Percentiles rank a stretch among this genome's conserved stretches.
These are phyloP conservation scores for Starmera amethionina DNA, from an alignment of 805 yeast genomes.

Conservation along the genomic window DNA sequence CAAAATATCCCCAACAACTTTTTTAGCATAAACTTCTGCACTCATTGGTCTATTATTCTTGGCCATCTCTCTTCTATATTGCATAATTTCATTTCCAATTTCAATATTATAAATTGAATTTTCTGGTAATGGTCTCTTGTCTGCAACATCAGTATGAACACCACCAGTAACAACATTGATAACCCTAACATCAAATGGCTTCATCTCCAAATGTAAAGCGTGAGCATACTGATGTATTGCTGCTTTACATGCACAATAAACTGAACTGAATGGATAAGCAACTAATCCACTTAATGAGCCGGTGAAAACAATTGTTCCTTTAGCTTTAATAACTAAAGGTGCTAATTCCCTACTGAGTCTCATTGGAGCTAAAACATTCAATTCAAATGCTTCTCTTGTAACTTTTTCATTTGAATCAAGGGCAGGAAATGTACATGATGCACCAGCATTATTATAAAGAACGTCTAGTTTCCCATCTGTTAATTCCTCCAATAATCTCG, in stretches of 20 bases:
- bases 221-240: constrained; percentile 68
- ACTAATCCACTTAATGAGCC: constrained; percentile 61
- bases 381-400: constrained; percentile 42
- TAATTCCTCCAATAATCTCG: constrained; percentile 27
- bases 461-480: constrained; percentile 45
- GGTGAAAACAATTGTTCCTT: constrained; percentile 65
- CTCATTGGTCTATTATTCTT: constrained; percentile 47
- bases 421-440: constrained; percentile 63
- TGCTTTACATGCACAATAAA: constrained; percentile 62
- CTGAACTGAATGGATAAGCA: constrained; percentile 62
- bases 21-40: constrained; percentile 46
- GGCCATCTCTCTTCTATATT: constrained; percentile 49
- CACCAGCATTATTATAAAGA: constrained; percentile 71
- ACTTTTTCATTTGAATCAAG: constrained; percentile 51
- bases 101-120: constrained; percentile 42
- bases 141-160: constrained; percentile 62
- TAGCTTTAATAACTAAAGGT: constrained; percentile 46
- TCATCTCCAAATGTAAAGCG: constrained; percentile 53
- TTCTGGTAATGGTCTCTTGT: constrained; percentile 48
- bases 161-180: constrained; percentile 69
- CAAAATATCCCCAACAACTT: constrained; percentile 43
- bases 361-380: constrained; percentile 64
- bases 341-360: constrained; percentile 50
- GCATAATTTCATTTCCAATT: constrained; percentile 40
- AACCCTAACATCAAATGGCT: constrained; percentile 64